phyloP scores from a whole-genome alignment of 1,284 basidiomycete species.

The Coriolopsis trogii region DNA sequence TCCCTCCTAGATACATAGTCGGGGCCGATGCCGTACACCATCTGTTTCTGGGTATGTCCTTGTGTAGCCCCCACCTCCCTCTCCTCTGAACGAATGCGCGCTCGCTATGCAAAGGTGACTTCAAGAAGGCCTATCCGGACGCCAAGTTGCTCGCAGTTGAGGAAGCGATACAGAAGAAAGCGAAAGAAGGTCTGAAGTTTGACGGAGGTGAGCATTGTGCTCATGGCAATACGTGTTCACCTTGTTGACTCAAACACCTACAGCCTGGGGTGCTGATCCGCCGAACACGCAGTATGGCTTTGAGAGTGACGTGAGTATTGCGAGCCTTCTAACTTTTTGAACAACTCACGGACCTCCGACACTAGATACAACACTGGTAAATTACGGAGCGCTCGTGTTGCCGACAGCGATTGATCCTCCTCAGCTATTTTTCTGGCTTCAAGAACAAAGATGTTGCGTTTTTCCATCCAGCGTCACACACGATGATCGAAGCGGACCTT shows the following conservation, averaged over 20 bases:
- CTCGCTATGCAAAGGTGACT: conserved; percentile 52
- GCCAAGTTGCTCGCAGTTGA: conserved; percentile 77
- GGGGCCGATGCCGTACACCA: conserved; percentile 68
- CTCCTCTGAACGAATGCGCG: background rate
- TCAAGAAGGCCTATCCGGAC: conserved; percentile 74
- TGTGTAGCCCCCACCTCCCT: background rate
- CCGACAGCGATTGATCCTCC: background rate
- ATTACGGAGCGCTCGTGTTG: conserved; percentile 2
- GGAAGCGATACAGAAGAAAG: conserved; percentile 50
- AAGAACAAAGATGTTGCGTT: conserved; percentile 90
- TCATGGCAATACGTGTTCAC: background rate
- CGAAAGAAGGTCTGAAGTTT: conserved; percentile 43
- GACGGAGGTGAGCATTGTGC: conserved; percentile 58
- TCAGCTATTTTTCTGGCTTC: conserved; percentile 81
- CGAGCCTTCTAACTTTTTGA: too few species aligned
- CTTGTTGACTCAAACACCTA: background rate
- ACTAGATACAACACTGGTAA: conserved; percentile 66
- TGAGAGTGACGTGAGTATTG: conserved; percentile 71
- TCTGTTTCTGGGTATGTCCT: conserved; percentile 57
- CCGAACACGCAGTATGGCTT: conserved; percentile 75
- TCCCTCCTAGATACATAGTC: conserved; percentile 59
- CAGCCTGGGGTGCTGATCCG: conserved; percentile 70
- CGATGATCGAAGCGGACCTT: conserved; percentile 87
- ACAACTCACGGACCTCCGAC: background rate
- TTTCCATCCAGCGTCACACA: conserved; percentile 77